Evolutionary conservation across 192 early-diverging fungal species (phyloP).

Genomic region (Glomus cerebriforme): DNA sequence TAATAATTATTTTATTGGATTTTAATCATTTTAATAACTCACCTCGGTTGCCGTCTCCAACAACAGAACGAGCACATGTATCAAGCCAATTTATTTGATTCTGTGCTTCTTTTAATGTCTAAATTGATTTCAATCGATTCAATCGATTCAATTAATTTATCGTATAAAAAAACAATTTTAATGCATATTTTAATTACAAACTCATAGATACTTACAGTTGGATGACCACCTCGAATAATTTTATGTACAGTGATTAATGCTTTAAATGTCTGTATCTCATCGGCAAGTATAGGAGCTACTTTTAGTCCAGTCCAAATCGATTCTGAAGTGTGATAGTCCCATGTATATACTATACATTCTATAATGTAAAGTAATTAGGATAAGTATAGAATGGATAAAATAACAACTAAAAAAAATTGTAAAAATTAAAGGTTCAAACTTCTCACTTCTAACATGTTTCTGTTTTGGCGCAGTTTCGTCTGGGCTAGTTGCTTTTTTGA

Average conservation of each 20-base stretch:
- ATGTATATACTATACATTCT: constrained; percentile 90
- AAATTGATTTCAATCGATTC: not conserved
- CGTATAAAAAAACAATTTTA: not conserved
- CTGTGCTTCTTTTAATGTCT: constrained; percentile 84
- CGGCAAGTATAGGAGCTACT: constrained; percentile 83
- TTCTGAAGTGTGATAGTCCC: constrained; percentile 85
- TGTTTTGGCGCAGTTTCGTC: constrained; percentile 97
- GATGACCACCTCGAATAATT: constrained; percentile 91
- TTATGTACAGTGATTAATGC: constrained; percentile 94
- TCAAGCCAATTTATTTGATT: constrained; percentile 85
- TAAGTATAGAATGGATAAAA: not conserved
- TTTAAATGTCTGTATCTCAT: constrained; percentile 97
- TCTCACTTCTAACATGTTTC: constrained; percentile 87
- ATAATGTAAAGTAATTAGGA: constrained; percentile 28
- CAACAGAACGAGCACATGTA: constrained; percentile 56
- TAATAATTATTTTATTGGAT: not conserved
- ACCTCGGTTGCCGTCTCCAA: constrained; percentile 50
- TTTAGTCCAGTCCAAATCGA: constrained; percentile 86
- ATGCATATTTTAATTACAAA: not conserved
- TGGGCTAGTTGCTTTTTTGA: constrained; percentile 85
- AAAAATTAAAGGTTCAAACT: not conserved
- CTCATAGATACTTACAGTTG: constrained; percentile 53
- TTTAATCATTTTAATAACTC: not conserved
- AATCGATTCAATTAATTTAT: not conserved
- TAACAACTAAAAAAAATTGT: constrained; percentile 18